Percentiles rank a stretch among this genome's conserved stretches.
Conservation (phyloP, 1,284 basidiomycete species). For the Mycosarcoma mackinlayi region DNA sequence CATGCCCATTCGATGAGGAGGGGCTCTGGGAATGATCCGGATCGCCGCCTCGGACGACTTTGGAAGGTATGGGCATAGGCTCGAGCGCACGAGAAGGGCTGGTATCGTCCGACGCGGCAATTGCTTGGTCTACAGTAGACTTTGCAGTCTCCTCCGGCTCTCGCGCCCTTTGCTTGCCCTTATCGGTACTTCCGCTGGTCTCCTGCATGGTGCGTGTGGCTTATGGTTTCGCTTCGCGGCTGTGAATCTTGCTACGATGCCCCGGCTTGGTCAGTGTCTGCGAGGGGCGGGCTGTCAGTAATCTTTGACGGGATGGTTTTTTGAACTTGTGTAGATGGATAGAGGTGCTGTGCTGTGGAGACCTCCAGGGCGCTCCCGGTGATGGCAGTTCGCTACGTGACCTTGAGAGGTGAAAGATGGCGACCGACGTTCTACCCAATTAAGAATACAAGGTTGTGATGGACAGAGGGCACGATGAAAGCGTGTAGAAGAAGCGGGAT, state of each 20-base stretch:
- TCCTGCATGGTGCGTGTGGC: slow-evolving; percentile 1
- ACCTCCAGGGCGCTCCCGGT: too few relatives aligned
- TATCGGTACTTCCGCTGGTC: slow-evolving; percentile 8
- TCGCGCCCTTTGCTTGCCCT: slow-evolving; percentile 25
- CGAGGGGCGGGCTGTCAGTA: not conserved
- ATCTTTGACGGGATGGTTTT: too few relatives aligned
- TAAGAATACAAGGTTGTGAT: too few relatives aligned
- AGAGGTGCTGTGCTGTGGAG: too few relatives aligned
- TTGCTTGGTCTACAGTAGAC: not conserved
- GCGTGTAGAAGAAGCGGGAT: too few relatives aligned
- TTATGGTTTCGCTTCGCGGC: not conserved
- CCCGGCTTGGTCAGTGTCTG: too few relatives aligned
- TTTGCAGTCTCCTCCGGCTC: slow-evolving; percentile 4
- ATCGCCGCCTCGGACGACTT: not conserved
- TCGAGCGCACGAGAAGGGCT: slow-evolving; percentile 6
- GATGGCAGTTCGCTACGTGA: too few relatives aligned
- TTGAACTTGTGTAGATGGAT: too few relatives aligned
- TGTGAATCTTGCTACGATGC: too few relatives aligned
- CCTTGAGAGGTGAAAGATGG: too few relatives aligned
- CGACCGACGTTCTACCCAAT: too few relatives aligned
- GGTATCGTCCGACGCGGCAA: not conserved
- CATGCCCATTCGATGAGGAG: not conserved
- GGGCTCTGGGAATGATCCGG: not conserved
- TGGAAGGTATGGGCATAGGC: slow-evolving; percentile 17
- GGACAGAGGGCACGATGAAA: too few relatives aligned